Percentiles rank a stretch among this genome's conserved stretches.
phyloP scores from a whole-genome alignment of 805 yeast species.

The Metschnikowia gruessii region DNA sequence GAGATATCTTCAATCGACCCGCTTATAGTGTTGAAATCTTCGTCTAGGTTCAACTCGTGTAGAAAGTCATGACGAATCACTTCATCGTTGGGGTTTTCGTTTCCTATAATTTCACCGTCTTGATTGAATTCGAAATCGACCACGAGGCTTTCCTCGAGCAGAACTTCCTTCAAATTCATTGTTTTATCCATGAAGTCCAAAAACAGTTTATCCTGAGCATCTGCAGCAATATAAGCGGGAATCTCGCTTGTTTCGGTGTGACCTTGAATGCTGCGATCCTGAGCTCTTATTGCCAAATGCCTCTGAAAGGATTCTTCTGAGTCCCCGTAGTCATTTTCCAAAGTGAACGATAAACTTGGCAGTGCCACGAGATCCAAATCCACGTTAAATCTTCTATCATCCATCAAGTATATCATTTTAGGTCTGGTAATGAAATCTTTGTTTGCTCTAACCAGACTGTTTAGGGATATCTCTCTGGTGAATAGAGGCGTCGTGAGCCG shows the following conservation, averaged over 20 bases:
- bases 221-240: slow-evolving; percentile 2
- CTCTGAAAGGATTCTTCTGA: slow-evolving; percentile 1
- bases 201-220: slow-evolving; percentile 16
- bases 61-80: slow-evolving; percentile 1
- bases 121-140: slow-evolving; percentile 25
- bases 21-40: slow-evolving; percentile 10
- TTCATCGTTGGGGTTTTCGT: neutral
- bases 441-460: neutral
- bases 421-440: neutral
- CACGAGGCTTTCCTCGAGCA: slow-evolving; percentile 8
- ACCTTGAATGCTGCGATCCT: neutral
- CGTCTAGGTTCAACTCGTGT: slow-evolving; percentile 14
- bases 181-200: slow-evolving; percentile 19
- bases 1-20: slow-evolving; percentile 13
- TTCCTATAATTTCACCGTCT: slow-evolving; percentile 21
- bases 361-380: neutral
- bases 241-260: neutral
- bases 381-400: too few relatives aligned
- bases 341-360: too few relatives aligned
- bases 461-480: neutral
- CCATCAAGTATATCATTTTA: neutral
- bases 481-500: slow-evolving; percentile 9
- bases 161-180: slow-evolving; percentile 12
- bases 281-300: slow-evolving; percentile 1
- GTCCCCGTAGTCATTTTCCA: too few relatives aligned